A percentile compares a stretch with the other conserved stretches of the same genome.
phyloP scores from a whole-genome alignment of 768 basidiomycete genomes.

The Suillus fuscotomentosus region DNA sequence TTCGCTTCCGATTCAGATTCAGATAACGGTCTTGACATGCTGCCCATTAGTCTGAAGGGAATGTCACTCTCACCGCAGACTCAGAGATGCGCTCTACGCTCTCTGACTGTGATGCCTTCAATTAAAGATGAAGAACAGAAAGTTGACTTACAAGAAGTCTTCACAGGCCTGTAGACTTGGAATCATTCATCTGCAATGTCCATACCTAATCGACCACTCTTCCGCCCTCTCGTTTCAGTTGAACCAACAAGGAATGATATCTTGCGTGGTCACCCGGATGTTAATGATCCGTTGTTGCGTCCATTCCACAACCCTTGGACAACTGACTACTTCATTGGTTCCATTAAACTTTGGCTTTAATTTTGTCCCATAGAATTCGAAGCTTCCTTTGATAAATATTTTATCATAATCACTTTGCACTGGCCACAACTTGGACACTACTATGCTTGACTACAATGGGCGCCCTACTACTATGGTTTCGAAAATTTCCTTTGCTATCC shows the following conservation, averaged over 20 bases:
- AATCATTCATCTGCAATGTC: background rate
- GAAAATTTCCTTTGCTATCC: no score
- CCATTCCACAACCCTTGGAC: background rate
- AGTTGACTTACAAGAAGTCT: background rate
- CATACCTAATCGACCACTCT: background rate
- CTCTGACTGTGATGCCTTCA: background rate
- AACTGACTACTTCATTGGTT: background rate
- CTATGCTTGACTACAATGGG: no score
- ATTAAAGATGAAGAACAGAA: background rate
- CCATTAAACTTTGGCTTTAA: background rate
- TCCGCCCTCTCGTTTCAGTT: background rate
- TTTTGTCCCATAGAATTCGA: background rate
- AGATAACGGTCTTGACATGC: background rate
- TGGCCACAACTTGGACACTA: no score
- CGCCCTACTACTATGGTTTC: no score
- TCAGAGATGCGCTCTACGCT: background rate
- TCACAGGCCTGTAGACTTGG: background rate
- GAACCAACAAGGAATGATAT: background rate
- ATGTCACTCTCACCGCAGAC: background rate
- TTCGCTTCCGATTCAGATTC: background rate
- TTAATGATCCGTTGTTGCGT: background rate
- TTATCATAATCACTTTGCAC: no score
- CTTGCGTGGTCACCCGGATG: background rate
- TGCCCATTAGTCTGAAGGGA: background rate
- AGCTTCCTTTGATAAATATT: no score